Evolutionary conservation across 345 rosid species (phyloP).

Genomic region (Geranium brycei): DNA sequence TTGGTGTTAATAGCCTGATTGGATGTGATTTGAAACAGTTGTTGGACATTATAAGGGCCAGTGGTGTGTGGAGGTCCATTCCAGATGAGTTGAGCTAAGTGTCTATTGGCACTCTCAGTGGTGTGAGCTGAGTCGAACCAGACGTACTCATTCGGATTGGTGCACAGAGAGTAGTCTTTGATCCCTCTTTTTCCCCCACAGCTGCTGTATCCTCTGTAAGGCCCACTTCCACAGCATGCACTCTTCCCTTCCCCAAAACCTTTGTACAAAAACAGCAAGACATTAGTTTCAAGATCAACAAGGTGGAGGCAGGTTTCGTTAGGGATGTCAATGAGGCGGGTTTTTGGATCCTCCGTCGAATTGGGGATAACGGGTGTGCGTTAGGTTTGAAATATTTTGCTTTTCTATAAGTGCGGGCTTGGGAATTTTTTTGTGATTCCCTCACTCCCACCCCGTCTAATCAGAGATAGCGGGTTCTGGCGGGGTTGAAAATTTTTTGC

Average conservation of each 20-base stretch:
- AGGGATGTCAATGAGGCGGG: too few species aligned
- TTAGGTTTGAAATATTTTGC: too few species aligned
- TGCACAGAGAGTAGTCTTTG: neutral
- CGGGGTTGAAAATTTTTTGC: too few species aligned
- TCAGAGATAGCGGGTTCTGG: too few species aligned
- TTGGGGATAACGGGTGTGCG: too few species aligned
- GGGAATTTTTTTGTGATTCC: too few species aligned
- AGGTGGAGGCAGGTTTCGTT: too few species aligned
- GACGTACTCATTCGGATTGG: neutral
- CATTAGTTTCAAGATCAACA: neutral
- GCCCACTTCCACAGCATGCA: slow-evolving; percentile 1
- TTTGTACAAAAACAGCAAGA: neutral
- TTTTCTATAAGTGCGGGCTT: too few species aligned
- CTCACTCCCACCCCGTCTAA: too few species aligned
- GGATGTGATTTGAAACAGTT: neutral
- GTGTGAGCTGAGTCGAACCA: neutral
- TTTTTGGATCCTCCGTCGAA: too few species aligned
- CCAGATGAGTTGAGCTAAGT: neutral
- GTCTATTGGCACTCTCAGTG: neutral
- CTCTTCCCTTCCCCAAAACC: neutral
- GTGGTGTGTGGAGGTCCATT: neutral
- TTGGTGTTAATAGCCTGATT: too few species aligned
- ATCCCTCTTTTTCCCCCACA: neutral
- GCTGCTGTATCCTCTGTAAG: neutral
- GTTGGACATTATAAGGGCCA: neutral